Evolutionary conservation across 2,329 filamentous ascomycete genomes (phyloP).

Genomic region (Thermochaetoides dissita): DNA sequence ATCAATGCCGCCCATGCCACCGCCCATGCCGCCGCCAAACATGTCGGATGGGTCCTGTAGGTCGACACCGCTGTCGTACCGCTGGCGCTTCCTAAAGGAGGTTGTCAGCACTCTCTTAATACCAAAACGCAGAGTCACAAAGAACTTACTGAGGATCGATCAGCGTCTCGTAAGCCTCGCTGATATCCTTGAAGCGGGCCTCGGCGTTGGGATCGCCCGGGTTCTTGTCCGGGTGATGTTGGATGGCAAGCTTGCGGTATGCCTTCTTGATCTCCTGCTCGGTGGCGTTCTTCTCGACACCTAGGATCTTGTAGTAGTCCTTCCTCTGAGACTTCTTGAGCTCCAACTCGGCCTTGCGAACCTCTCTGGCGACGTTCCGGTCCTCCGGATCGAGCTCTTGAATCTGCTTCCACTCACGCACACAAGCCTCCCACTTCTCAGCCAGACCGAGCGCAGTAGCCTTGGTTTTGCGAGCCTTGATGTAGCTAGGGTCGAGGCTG

Average conservation of each 20-base stretch:
- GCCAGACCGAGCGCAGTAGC: slow-evolving; percentile 77
- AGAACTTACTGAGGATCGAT: slow-evolving; percentile 75
- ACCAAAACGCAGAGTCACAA: background rate
- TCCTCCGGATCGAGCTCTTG: slow-evolving; percentile 74
- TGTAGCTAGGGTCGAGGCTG: slow-evolving; percentile 67
- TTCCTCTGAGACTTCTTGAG: slow-evolving; percentile 96
- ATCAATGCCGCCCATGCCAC: slow-evolving; percentile 53
- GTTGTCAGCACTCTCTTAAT: slow-evolving; percentile 15
- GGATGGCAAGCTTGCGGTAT: slow-evolving; percentile 85
- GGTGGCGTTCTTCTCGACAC: slow-evolving; percentile 69
- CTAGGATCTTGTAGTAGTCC: slow-evolving; percentile 97
- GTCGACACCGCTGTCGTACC: slow-evolving; percentile 88
- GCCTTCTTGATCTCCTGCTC: slow-evolving; percentile 89
- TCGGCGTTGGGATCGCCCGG: slow-evolving; percentile 71
- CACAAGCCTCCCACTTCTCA: slow-evolving; percentile 83
- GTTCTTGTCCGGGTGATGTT: slow-evolving; percentile 97
- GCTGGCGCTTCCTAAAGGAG: slow-evolving; percentile 57
- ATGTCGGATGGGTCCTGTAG: slow-evolving; percentile 78
- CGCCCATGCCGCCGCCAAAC: slow-evolving; percentile 47
- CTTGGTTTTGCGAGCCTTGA: slow-evolving; percentile 84
- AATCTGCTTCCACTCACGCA: slow-evolving; percentile 77
- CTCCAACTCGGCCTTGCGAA: slow-evolving; percentile 82
- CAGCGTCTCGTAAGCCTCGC: slow-evolving; percentile 90
- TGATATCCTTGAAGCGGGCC: slow-evolving; percentile 92
- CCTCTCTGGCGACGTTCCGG: slow-evolving; percentile 64